Percentiles rank a stretch among this genome's conserved stretches.
Evolutionary conservation across 495 filamentous ascomycete genomes (phyloP).

Genomic region (Penicillium paxilli): DNA sequence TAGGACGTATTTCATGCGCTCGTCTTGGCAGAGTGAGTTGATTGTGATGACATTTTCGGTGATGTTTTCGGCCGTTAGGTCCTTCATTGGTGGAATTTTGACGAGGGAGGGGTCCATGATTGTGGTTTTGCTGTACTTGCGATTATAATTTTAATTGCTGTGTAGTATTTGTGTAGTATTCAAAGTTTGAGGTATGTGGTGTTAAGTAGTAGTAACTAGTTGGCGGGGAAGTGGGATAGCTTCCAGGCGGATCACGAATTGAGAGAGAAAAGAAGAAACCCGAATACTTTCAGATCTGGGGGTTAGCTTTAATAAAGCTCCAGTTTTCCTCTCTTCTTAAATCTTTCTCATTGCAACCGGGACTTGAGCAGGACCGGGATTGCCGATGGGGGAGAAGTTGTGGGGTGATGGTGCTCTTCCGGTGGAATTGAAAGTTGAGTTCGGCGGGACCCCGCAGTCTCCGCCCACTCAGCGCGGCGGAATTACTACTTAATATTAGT

Average conservation of each 20-base stretch:
- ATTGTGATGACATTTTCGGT: conserved; percentile 73
- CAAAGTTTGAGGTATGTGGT: too few species aligned
- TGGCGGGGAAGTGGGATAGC: too few species aligned
- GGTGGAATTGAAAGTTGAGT: not conserved
- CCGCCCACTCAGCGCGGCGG: conserved; percentile 10
- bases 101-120: conserved; percentile 54
- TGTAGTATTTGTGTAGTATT: not conserved
- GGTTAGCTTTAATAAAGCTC: too few species aligned
- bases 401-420: conserved; percentile 1
- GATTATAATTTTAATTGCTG: not conserved
- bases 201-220: too few species aligned
- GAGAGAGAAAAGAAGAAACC: too few species aligned
- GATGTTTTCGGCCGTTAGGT: conserved; percentile 82
- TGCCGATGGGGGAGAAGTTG: not conserved
- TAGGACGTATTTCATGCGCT: conserved; percentile 71
- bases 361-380: not conserved
- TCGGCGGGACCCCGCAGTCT: conserved; percentile 15
- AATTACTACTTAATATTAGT: conserved; percentile 10
- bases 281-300: too few species aligned
- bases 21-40: conserved; percentile 68
- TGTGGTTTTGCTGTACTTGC: not conserved
- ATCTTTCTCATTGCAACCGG: not conserved
- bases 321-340: too few species aligned
- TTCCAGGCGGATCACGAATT: too few species aligned
- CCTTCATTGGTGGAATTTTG: conserved; percentile 61